Evolutionary conservation across 768 basidiomycete genomes (phyloP).

Genomic region (Strobilomyces confusus): DNA sequence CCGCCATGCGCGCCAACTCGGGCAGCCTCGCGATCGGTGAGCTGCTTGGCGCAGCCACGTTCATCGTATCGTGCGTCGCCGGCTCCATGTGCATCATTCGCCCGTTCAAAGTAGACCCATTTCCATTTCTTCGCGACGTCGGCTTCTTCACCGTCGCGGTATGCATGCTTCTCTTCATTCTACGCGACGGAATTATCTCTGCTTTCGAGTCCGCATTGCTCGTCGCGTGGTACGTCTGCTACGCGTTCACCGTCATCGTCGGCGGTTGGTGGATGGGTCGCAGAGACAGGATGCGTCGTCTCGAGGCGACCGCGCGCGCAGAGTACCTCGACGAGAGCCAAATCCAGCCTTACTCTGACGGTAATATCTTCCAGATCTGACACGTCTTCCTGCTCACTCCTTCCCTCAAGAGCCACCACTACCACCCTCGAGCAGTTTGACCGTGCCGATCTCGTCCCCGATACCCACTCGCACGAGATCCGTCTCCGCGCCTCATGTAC

Average conservation of each 20-base stretch:
- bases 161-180: conserved; percentile 64
- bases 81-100: conserved; percentile 98
- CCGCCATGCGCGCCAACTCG: conserved; percentile 81
- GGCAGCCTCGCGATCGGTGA: conserved; percentile 93
- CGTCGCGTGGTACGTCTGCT: conserved; percentile 68
- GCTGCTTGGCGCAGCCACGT: conserved; percentile 89
- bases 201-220: conserved; percentile 69
- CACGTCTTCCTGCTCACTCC: conserved; percentile 3
- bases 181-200: conserved; percentile 71
- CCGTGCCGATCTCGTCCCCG: conserved; percentile 28
- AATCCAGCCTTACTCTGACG: conserved; percentile 56
- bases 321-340: conserved; percentile 51
- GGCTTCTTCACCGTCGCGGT: conserved; percentile 91
- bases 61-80: conserved; percentile 94
- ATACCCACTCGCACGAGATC: conserved; percentile 37
- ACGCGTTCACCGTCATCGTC: conserved; percentile 71
- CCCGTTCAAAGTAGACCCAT: conserved; percentile 79
- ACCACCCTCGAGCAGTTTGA: conserved; percentile 6
- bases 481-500: conserved; percentile 33
- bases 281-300: conserved; percentile 41
- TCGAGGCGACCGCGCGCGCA: conserved; percentile 51
- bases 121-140: conserved; percentile 88
- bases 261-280: conserved; percentile 75
- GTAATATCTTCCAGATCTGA: conserved; percentile 41
- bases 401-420: conserved; percentile 9